Evolutionary conservation across 805 yeast species (phyloP).

Genomic region (Zygoascus bituminiphila): DNA sequence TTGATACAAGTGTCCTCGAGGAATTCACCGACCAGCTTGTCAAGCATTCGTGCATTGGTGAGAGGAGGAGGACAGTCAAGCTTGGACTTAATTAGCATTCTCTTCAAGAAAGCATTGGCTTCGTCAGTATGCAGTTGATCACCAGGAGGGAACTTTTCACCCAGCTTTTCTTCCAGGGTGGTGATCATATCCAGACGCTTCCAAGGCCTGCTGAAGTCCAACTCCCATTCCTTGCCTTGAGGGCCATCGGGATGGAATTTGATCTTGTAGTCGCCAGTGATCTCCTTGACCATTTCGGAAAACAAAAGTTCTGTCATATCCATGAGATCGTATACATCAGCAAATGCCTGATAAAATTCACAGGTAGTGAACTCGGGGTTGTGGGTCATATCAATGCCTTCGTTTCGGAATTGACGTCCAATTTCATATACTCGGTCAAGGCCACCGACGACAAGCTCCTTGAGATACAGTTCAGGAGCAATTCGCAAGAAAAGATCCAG

Average conservation of each 20-base stretch:
- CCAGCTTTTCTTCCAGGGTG: conserved; percentile 78
- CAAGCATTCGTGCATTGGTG: conserved; percentile 98
- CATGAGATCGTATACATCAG: conserved; percentile 95
- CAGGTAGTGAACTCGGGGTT: conserved; percentile 99
- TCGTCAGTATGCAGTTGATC: conserved; percentile 89
- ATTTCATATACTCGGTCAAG: conserved; percentile 97
- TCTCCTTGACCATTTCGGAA: conserved; percentile 94
- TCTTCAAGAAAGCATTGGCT: conserved; percentile 84
- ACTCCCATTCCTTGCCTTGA: conserved; percentile 59
- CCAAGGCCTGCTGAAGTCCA: conserved; percentile 96
- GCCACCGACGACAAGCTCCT: conserved; percentile 97
- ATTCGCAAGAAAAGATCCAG: conserved; percentile 97
- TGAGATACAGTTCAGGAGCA: conserved; percentile 95
- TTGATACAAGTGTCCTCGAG: conserved; percentile 84
- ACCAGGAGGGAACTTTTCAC: conserved; percentile 91
- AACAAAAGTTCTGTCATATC: conserved; percentile 79
- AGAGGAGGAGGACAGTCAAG: conserved; percentile 86
- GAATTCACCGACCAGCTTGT: conserved; percentile 92
- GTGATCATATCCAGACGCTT: conserved; percentile 97
- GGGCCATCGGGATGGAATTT: conserved; percentile 93
- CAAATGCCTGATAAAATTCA: conserved; percentile 97
- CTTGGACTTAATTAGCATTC: conserved; percentile 66
- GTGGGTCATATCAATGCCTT: conserved; percentile 97
- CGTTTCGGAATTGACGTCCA: conserved; percentile 98
- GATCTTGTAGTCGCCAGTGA: conserved; percentile 82